phyloP scores from a whole-genome alignment of 345 rosid genomes.

The Fremontodendron californicum region DNA sequence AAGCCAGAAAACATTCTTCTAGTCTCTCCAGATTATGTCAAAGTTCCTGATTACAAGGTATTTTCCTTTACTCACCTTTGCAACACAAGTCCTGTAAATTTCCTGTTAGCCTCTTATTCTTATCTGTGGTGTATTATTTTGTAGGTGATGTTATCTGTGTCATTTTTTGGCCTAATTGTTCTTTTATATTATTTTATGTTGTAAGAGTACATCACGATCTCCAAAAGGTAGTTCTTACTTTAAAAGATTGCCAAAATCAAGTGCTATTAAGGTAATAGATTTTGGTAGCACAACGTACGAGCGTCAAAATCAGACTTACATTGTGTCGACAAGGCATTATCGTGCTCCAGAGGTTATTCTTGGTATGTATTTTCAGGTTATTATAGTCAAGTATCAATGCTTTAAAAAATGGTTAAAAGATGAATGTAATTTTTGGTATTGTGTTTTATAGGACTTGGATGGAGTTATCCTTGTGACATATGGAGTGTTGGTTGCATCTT shows the following conservation, averaged over 20 bases:
- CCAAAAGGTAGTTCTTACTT: slow-evolving; percentile 61
- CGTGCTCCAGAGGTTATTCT: slow-evolving; percentile 81
- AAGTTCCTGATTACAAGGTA: slow-evolving; percentile 79
- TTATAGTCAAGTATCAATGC: neutral
- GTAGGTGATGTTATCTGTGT: neutral
- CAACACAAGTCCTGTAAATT: neutral
- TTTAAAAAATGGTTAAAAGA: neutral
- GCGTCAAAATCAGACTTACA: slow-evolving; percentile 71
- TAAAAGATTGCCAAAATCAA: slow-evolving; percentile 66
- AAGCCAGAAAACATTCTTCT: slow-evolving; percentile 36
- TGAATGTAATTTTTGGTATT: neutral
- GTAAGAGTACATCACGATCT: slow-evolving; percentile 55
- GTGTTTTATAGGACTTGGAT: slow-evolving; percentile 52
- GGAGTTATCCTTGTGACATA: slow-evolving; percentile 79
- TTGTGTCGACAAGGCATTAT: slow-evolving; percentile 78
- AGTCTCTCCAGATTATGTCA: slow-evolving; percentile 62
- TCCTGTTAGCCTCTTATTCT: neutral
- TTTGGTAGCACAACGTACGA: slow-evolving; percentile 81
- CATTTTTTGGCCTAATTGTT: neutral
- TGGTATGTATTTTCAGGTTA: slow-evolving; percentile 32
- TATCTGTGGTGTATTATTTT: neutral
- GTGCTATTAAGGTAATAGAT: slow-evolving; percentile 56
- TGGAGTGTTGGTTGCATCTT: slow-evolving; percentile 85
- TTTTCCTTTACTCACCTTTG: neutral
- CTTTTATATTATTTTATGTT: neutral